phyloP scores from a whole-genome alignment of 2,329 filamentous ascomycete species.

The Neodidymelliopsis sp. region DNA sequence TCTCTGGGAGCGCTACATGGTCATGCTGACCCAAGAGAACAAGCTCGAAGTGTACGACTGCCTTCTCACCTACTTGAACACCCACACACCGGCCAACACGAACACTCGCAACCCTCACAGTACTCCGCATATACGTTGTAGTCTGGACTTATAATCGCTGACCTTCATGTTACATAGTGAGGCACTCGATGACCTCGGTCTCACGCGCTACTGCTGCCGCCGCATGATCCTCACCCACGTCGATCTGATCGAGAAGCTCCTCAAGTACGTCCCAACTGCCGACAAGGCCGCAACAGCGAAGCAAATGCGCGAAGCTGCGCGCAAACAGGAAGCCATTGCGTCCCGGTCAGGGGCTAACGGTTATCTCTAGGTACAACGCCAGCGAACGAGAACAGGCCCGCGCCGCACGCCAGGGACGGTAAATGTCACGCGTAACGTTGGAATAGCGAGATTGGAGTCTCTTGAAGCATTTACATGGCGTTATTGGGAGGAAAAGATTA shows the following conservation, averaged over 20 bases:
- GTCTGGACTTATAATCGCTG: constrained; percentile 6
- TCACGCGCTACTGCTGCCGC: constrained; percentile 97
- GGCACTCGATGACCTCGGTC: constrained; percentile 92
- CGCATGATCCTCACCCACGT: constrained; percentile 99
- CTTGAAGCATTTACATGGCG: constrained; percentile 30
- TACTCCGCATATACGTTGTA: background rate
- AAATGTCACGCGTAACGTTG: background rate
- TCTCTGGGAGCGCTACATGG: constrained; percentile 95
- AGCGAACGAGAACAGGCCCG: constrained; percentile 46
- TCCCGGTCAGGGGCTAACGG: constrained; percentile 29
- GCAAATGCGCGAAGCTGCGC: constrained; percentile 12
- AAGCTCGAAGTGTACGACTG: constrained; percentile 44
- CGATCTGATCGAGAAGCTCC: constrained; percentile 96
- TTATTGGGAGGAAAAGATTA: constrained; percentile 17
- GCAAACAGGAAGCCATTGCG: constrained; percentile 8
- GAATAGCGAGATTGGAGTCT: constrained; percentile 18
- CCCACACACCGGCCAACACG: background rate
- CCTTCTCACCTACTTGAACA: background rate
- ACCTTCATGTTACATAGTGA: constrained; percentile 65
- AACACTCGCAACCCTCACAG: background rate
- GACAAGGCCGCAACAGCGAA: constrained; percentile 18
- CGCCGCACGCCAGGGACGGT: constrained; percentile 36
- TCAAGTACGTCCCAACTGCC: constrained; percentile 56
- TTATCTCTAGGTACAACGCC: constrained; percentile 42
- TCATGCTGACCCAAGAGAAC: constrained; percentile 75